Evolutionary conservation across 352 stramenopile genomes (phyloP).

Genomic region (Phytophthora tubulina): DNA sequence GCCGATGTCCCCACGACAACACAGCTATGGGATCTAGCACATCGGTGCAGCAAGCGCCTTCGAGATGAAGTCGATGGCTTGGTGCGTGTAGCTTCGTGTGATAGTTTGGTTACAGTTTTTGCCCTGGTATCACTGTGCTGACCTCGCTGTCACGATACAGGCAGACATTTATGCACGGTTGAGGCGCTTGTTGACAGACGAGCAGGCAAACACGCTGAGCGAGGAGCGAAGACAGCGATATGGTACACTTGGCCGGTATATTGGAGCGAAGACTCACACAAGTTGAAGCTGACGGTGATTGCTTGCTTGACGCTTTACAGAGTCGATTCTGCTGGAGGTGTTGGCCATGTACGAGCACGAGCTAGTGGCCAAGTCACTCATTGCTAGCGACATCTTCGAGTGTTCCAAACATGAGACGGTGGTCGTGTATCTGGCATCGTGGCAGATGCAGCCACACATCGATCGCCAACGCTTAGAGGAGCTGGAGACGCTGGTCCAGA

Average conservation of each 20-base stretch:
- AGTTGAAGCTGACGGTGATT: slow-evolving; percentile 20
- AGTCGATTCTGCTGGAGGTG: slow-evolving; percentile 69
- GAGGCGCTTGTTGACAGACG: slow-evolving; percentile 46
- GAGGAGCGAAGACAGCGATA: slow-evolving; percentile 54
- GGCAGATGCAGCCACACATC: slow-evolving; percentile 90
- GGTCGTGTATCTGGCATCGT: slow-evolving; percentile 82
- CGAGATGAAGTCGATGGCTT: slow-evolving; percentile 60
- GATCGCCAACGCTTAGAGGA: slow-evolving; percentile 71
- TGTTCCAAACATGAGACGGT: slow-evolving; percentile 74
- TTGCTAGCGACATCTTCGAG: slow-evolving; percentile 75
- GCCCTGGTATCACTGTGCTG: not conserved
- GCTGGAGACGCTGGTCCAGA: slow-evolving; percentile 68
- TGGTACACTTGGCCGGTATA: slow-evolving; percentile 35
- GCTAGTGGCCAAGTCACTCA: slow-evolving; percentile 80
- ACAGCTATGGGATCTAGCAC: slow-evolving; percentile 78
- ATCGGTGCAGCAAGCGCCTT: slow-evolving; percentile 68
- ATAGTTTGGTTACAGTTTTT: not conserved
- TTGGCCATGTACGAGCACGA: slow-evolving; percentile 84
- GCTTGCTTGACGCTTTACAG: slow-evolving; percentile 35
- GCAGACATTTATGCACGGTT: slow-evolving; percentile 58
- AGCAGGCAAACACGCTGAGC: slow-evolving; percentile 30
- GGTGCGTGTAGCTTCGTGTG: slow-evolving; percentile 34
- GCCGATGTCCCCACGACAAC: not conserved
- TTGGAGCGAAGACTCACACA: not conserved
- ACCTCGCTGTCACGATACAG: slow-evolving; percentile 20